phyloP scores from a whole-genome alignment of 192 early-diverging fungal species.

The Spinellus fusiger region DNA sequence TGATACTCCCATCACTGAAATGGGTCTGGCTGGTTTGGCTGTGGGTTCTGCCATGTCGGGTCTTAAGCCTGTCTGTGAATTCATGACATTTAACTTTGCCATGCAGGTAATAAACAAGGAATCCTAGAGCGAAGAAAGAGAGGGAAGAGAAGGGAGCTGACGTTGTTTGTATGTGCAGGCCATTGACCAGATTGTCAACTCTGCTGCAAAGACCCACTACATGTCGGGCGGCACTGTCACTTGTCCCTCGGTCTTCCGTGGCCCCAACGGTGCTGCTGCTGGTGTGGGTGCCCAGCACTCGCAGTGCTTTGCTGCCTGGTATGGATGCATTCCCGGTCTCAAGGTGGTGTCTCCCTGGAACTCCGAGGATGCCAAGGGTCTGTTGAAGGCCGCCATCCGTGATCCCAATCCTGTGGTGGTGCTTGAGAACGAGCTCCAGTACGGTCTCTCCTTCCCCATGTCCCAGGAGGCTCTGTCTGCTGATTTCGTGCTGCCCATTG shows the following conservation, averaged over 20 bases:
- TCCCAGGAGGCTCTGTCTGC: slow-evolving; percentile 60
- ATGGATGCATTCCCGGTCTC: slow-evolving; percentile 92
- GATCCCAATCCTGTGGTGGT: slow-evolving; percentile 97
- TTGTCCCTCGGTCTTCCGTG: slow-evolving; percentile 97
- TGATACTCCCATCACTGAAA: slow-evolving; percentile 98
- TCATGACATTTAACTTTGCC: slow-evolving; percentile 99
- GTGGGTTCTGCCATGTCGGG: slow-evolving; percentile 91
- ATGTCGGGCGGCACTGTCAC: slow-evolving; percentile 88
- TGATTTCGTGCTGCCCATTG: slow-evolving; percentile 57
- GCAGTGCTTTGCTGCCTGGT: slow-evolving; percentile 98
- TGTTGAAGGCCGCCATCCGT: slow-evolving; percentile 96
- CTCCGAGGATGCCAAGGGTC: slow-evolving; percentile 94
- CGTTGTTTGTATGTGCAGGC: slow-evolving; percentile 46
- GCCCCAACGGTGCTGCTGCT: slow-evolving; percentile 96
- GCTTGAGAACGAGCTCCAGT: slow-evolving; percentile 97
- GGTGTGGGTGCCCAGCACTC: slow-evolving; percentile 99
- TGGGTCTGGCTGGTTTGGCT: slow-evolving; percentile 95
- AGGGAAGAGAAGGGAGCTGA: neutral
- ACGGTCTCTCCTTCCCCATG: slow-evolving; percentile 85
- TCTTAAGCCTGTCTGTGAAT: slow-evolving; percentile 96
- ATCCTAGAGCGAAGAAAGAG: neutral
- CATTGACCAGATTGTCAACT: slow-evolving; percentile 99
- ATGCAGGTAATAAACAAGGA: slow-evolving; percentile 72
- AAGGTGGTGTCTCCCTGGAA: slow-evolving; percentile 96
- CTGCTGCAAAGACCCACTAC: slow-evolving; percentile 96